Evolutionary conservation across 2,329 filamentous ascomycete species (phyloP).

Genomic region (Scytalidium sp.): DNA sequence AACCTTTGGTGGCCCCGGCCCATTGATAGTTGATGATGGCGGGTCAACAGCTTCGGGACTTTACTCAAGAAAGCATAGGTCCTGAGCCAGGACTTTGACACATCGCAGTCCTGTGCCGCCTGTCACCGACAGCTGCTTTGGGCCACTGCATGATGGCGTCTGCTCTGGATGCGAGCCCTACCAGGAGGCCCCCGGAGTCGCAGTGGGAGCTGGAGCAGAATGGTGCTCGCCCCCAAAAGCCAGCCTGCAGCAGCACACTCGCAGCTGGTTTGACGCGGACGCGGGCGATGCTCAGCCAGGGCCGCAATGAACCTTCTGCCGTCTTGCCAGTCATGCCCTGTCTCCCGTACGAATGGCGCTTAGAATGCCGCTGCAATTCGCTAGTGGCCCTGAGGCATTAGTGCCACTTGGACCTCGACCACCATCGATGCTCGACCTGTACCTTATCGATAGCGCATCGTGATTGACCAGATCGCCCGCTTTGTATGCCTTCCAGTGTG

Average conservation of each 20-base stretch:
- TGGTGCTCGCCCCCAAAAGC: too few species aligned
- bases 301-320: not conserved
- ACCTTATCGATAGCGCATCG: not conserved
- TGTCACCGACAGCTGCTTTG: not conserved
- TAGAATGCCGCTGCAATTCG: not conserved
- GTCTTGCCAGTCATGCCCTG: not conserved
- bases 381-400: not conserved
- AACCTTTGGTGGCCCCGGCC: not conserved
- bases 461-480: not conserved
- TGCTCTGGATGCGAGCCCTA: not conserved
- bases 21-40: too few species aligned
- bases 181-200: too few species aligned
- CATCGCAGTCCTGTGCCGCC: not conserved
- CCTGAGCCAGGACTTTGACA: not conserved
- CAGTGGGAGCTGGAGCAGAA: too few species aligned
- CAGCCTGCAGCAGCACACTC: too few species aligned
- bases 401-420: not conserved
- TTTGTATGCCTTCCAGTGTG: not conserved
- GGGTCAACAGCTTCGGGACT: too few species aligned
- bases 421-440: not conserved
- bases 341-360: not conserved
- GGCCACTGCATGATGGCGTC: not conserved
- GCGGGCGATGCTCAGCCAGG: not conserved
- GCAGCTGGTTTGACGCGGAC: not conserved
- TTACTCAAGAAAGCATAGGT: too few species aligned